Conservation (phyloP, 495 filamentous ascomycete genomes). For the Trichoderma gamsii region DNA sequence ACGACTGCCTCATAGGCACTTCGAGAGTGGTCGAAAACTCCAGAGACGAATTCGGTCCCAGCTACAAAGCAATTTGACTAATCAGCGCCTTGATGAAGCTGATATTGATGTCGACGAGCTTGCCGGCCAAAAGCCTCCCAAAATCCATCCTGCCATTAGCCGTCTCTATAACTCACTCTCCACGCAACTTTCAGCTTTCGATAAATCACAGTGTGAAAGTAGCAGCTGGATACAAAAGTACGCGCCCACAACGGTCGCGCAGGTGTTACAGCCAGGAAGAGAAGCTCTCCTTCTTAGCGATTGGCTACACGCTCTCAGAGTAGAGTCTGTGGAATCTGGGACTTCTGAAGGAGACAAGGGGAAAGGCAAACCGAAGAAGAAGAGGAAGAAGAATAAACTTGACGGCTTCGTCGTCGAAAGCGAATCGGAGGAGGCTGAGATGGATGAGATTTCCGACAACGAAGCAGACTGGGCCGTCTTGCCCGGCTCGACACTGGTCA, state of each 20-base stretch:
- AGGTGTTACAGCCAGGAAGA: slow-evolving; percentile 70
- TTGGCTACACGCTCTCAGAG: slow-evolving; percentile 73
- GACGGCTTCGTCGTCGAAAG: slow-evolving; percentile 83
- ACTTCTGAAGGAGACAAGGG: slow-evolving; percentile 44
- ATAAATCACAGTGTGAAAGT: slow-evolving; percentile 67
- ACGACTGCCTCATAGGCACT: slow-evolving; percentile 41
- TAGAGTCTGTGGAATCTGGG: slow-evolving; percentile 66
- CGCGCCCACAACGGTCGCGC: slow-evolving; percentile 58
- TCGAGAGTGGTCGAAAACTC: slow-evolving; percentile 44
- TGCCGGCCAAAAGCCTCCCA: slow-evolving; percentile 8
- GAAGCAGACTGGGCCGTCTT: slow-evolving; percentile 50
- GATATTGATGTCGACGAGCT: slow-evolving; percentile 19
- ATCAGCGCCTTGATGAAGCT: background rate
- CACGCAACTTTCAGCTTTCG: slow-evolving; percentile 67
- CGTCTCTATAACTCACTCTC: slow-evolving; percentile 55
- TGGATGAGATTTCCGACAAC: slow-evolving; percentile 64
- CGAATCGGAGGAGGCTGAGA: slow-evolving; percentile 70
- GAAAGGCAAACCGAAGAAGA: slow-evolving; percentile 47
- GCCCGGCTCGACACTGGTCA: slow-evolving; percentile 31
- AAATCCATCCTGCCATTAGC: slow-evolving; percentile 52
- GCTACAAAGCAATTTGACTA: slow-evolving; percentile 20
- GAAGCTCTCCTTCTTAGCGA: slow-evolving; percentile 69
- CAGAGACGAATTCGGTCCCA: slow-evolving; percentile 36
- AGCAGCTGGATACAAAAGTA: slow-evolving; percentile 82
- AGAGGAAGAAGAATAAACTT: slow-evolving; percentile 65